These are phyloP conservation scores for Oryza glaberrima DNA, from an alignment of 176 grass and related monocot genomes.

Conservation along the genomic window DNA sequence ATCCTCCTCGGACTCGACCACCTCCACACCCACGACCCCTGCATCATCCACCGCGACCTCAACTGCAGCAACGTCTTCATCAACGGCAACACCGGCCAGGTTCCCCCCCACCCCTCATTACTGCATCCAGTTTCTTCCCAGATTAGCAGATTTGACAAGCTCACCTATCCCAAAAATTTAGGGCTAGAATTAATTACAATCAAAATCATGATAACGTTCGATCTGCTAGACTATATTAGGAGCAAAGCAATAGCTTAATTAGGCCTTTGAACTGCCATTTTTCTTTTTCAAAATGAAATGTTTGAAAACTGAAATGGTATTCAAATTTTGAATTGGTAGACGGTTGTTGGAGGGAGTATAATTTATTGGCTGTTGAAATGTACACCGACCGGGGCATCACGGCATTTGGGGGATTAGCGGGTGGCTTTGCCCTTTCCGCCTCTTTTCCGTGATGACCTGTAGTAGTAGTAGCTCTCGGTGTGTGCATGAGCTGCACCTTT, in stretches of 20 bases:
- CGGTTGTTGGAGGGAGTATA: neutral
- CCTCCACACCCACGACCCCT: conserved; percentile 86
- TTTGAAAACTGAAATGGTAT: neutral
- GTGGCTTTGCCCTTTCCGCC: conserved; percentile 28
- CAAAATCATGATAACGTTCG: neutral
- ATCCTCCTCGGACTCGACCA: conserved; percentile 81
- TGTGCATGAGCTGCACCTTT: conserved; percentile 31
- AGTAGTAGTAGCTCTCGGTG: conserved; percentile 30
- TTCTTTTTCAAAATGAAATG: neutral
- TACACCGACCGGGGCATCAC: conserved; percentile 33
- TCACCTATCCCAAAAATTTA: neutral
- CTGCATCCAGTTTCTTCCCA: neutral
- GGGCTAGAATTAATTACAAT: neutral
- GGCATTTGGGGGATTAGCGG: conserved; percentile 39
- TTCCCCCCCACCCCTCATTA: neutral
- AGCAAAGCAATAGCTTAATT: neutral
- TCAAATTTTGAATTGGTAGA: conserved; percentile 17
- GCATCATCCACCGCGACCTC: conserved; percentile 97
- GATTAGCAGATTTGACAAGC: neutral
- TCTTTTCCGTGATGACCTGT: conserved; percentile 45
- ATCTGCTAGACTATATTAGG: neutral
- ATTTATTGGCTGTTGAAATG: neutral
- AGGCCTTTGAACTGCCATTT: neutral
- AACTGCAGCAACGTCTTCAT: conserved; percentile 99
- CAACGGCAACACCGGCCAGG: conserved; percentile 98